Percentiles rank a stretch among this genome's conserved stretches.
Evolutionary conservation across 2,329 filamentous ascomycete species (phyloP).

Genomic region (Fusarium beomiforme): DNA sequence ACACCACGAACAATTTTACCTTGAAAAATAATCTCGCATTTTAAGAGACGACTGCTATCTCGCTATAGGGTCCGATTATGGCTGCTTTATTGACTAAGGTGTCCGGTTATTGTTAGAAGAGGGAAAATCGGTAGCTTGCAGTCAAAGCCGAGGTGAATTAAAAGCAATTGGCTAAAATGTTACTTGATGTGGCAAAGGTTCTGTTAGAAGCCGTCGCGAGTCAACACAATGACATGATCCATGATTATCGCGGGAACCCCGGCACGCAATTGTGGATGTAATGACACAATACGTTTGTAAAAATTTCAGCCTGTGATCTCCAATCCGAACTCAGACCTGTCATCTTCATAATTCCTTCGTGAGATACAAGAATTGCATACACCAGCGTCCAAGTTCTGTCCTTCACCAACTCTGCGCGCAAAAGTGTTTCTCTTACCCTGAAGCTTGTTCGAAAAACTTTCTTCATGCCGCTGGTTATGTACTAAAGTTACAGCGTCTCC

Average conservation of each 20-base stretch:
- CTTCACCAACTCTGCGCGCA: no score
- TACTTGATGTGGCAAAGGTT: background rate
- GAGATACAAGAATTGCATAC: background rate
- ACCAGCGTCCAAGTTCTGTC: background rate
- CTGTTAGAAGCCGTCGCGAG: background rate
- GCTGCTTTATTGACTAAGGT: no score
- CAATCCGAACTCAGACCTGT: background rate
- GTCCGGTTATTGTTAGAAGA: no score
- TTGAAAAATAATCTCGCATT: no score
- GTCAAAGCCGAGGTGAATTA: background rate
- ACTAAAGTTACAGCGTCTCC: accelerated
- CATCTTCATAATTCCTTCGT: background rate
- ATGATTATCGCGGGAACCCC: background rate
- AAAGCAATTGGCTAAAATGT: background rate
- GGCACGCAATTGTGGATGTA: conserved; percentile 7
- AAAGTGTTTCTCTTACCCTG: background rate
- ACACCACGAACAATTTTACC: no score
- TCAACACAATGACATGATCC: conserved; percentile 3
- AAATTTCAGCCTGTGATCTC: background rate
- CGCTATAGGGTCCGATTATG: no score
- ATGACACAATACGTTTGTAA: background rate
- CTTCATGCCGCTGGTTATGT: accelerated
- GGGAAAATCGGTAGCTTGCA: background rate
- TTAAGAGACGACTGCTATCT: no score
- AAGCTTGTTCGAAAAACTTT: accelerated